Evolutionary conservation across 225 moss, liverwort and hornwort genomes (phyloP).

Genomic region (Ulota crispa): DNA sequence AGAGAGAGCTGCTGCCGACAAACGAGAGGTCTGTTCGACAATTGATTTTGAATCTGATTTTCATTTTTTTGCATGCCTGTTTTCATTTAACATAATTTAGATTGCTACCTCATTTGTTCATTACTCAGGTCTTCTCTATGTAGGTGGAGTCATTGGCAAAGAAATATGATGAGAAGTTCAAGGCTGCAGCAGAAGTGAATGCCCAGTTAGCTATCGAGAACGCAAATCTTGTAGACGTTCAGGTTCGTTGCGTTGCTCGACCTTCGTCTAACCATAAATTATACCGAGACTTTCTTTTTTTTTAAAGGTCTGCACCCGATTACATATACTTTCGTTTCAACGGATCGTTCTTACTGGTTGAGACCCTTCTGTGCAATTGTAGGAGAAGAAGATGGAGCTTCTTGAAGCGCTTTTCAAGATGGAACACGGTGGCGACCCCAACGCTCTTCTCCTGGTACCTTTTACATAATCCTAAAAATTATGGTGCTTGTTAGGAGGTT

Average conservation of each 20-base stretch:
- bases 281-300: background rate
- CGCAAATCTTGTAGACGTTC: constrained; percentile 78
- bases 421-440: constrained; percentile 67
- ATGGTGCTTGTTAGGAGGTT: background rate
- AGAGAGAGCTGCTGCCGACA: constrained; percentile 92
- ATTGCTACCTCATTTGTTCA: constrained; percentile 1
- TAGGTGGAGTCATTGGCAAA: constrained; percentile 91
- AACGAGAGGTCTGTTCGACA: constrained; percentile 74
- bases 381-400: constrained; percentile 70
- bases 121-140: constrained; percentile 20
- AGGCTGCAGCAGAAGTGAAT: constrained; percentile 85
- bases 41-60: constrained; percentile 11
- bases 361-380: constrained; percentile 26
- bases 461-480: background rate
- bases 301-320: background rate
- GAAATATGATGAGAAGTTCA: constrained; percentile 97
- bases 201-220: constrained; percentile 80
- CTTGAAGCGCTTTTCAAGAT: constrained; percentile 64
- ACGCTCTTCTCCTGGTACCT: constrained; percentile 59
- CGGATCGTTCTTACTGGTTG: constrained; percentile 11
- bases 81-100: constrained; percentile 4
- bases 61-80: constrained; percentile 2
- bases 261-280: background rate
- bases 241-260: constrained; percentile 48
- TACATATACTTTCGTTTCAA: background rate